These are phyloP conservation scores for Annulohypoxylon truncatum DNA, from an alignment of 2,329 filamentous ascomycete species.

Conservation along the genomic window DNA sequence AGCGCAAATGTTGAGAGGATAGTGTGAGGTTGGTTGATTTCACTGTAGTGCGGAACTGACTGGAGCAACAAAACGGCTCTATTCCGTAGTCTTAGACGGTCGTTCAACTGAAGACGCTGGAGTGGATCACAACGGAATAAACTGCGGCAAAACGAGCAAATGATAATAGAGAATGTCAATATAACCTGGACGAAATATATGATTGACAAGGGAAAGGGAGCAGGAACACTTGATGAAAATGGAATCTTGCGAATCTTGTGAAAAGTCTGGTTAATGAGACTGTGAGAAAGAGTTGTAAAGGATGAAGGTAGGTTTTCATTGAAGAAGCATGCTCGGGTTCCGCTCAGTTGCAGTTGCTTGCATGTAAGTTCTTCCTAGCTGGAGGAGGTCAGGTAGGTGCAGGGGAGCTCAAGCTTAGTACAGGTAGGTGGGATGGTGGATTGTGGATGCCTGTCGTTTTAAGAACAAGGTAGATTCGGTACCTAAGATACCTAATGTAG, in stretches of 20 bases:
- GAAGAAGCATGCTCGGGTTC: neutral
- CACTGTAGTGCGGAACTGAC: conserved; percentile 31
- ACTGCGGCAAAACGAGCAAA: conserved; percentile 22
- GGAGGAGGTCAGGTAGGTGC: neutral
- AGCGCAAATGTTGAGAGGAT: conserved; percentile 26
- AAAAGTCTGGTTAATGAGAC: neutral
- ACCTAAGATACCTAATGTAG: conserved; percentile 1
- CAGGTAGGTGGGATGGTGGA: conserved; percentile 5
- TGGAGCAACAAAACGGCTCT: conserved; percentile 25
- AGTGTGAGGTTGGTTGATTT: conserved; percentile 26
- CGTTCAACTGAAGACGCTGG: conserved; percentile 5
- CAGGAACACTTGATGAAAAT: conserved; percentile 22
- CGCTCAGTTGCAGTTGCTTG: conserved; percentile 16
- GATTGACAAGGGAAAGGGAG: neutral
- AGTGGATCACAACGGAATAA: conserved; percentile 25
- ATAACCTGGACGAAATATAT: neutral
- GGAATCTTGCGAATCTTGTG: conserved; percentile 7
- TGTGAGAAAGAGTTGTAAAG: conserved; percentile 18
- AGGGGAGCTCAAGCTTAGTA: conserved; percentile 16
- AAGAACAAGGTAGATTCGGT: conserved; percentile 23
- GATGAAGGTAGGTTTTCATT: conserved; percentile 29
- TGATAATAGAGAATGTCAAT: conserved; percentile 11
- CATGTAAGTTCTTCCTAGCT: conserved; percentile 12
- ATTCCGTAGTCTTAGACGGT: conserved; percentile 27
- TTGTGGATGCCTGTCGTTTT: conserved; percentile 27